These are phyloP conservation scores for Alopecurus myosuroides DNA, from an alignment of 176 grass and related monocot species.

Conservation along the genomic window DNA sequence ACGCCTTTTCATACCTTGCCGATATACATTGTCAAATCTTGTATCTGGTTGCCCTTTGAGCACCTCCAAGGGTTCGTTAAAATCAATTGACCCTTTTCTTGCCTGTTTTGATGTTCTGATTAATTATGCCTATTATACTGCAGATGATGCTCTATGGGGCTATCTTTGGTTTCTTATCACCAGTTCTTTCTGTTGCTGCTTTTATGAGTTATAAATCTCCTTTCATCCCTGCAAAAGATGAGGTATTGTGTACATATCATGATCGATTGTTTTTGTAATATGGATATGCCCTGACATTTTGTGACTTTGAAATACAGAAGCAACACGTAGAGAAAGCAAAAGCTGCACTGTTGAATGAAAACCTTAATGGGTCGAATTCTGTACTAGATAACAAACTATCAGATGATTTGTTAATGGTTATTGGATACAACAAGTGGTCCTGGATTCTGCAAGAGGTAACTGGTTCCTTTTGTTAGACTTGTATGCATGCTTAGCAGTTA, in stretches of 20 bases:
- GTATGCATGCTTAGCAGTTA: neutral
- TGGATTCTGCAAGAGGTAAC: slow-evolving; percentile 67
- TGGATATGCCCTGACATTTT: neutral
- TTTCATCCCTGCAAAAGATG: slow-evolving; percentile 94
- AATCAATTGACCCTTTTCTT: slow-evolving; percentile 17
- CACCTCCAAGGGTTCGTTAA: neutral
- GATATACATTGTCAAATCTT: neutral
- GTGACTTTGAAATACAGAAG: slow-evolving; percentile 50
- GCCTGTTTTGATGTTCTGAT: slow-evolving; percentile 23
- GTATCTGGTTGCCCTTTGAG: slow-evolving; percentile 10
- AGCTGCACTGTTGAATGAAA: slow-evolving; percentile 52
- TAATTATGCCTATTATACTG: slow-evolving; percentile 3
- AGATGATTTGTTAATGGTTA: slow-evolving; percentile 83
- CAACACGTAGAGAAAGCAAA: slow-evolving; percentile 91
- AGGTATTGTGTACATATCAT: slow-evolving; percentile 46
- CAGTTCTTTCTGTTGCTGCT: slow-evolving; percentile 87
- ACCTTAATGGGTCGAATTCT: slow-evolving; percentile 53
- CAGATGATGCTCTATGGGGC: slow-evolving; percentile 99
- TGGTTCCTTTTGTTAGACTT: slow-evolving; percentile 15
- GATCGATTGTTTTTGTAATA: neutral
- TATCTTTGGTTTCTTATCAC: slow-evolving; percentile 94
- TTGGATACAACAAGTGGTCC: slow-evolving; percentile 83
- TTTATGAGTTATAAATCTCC: slow-evolving; percentile 95
- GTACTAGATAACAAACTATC: slow-evolving; percentile 67
- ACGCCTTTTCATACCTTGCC: neutral